These are phyloP conservation scores for Botrytis galanthina DNA, from an alignment of 2,329 filamentous ascomycete species.

Conservation along the genomic window DNA sequence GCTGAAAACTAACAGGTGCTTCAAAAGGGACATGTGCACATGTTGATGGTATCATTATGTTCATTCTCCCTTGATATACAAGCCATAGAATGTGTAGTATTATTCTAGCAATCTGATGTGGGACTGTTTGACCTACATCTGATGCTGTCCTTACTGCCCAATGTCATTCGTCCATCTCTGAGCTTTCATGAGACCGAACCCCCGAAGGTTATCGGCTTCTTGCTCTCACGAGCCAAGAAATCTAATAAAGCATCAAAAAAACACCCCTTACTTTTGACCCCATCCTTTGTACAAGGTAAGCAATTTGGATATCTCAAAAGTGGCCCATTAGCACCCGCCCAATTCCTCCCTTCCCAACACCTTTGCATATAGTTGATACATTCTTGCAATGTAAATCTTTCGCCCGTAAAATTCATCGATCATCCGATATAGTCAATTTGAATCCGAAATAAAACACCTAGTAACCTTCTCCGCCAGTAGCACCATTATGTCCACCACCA, in stretches of 20 bases:
- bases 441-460: slow-evolving; percentile 23
- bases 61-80: slow-evolving; percentile 8
- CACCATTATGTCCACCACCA: slow-evolving; percentile 57
- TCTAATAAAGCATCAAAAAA: slow-evolving; percentile 35
- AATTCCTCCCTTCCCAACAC: slow-evolving; percentile 28
- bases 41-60: slow-evolving; percentile 1
- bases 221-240: slow-evolving; percentile 35
- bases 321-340: slow-evolving; percentile 24
- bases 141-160: slow-evolving; percentile 28
- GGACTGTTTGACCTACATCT: slow-evolving; percentile 38
- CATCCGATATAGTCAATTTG: slow-evolving; percentile 14
- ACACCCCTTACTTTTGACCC: slow-evolving; percentile 34
- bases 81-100: slow-evolving; percentile 21
- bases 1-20: neutral
- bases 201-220: slow-evolving; percentile 26
- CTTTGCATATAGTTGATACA: slow-evolving; percentile 37
- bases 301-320: slow-evolving; percentile 22
- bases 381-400: slow-evolving; percentile 29
- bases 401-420: slow-evolving; percentile 6
- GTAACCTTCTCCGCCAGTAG: slow-evolving; percentile 38
- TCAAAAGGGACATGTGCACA: neutral
- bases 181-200: slow-evolving; percentile 17
- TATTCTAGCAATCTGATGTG: slow-evolving; percentile 18
- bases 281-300: slow-evolving; percentile 34
- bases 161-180: slow-evolving; percentile 13